Conservation (phyloP, 768 basidiomycete genomes). For the Termitomyces sp. region DNA sequence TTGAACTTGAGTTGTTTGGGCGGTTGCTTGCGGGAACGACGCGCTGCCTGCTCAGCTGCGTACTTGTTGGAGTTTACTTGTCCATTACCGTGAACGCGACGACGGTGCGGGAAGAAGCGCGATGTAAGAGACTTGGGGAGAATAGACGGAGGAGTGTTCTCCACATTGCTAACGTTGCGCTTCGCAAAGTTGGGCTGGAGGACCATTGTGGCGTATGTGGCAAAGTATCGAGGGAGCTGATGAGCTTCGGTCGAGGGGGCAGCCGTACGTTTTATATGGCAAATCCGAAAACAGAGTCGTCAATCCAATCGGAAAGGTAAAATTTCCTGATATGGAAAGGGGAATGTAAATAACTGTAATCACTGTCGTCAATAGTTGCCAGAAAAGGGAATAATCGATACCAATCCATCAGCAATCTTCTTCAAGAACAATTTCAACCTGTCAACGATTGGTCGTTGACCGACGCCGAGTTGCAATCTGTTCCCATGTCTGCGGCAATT, state of each 20-base stretch:
- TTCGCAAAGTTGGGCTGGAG: conserved; percentile 18
- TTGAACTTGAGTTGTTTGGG: conserved; percentile 21
- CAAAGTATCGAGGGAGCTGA: background rate
- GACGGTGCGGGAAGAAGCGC: conserved; percentile 24
- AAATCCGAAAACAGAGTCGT: background rate
- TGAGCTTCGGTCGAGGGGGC: background rate
- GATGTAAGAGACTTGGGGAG: conserved; percentile 14
- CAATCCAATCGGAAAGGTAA: conserved; percentile 4
- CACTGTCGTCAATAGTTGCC: background rate
- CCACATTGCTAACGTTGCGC: conserved; percentile 15
- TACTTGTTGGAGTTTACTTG: conserved; percentile 24
- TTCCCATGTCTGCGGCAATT: background rate
- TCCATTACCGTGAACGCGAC: conserved; percentile 29
- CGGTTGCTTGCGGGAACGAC: conserved; percentile 20
- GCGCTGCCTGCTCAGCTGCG: conserved; percentile 32
- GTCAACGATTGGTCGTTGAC: background rate
- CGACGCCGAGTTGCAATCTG: background rate
- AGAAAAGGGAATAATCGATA: background rate
- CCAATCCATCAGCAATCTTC: conserved; percentile 3
- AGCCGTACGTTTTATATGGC: background rate
- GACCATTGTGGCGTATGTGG: conserved; percentile 20
- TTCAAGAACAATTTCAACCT: background rate
- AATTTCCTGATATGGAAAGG: background rate
- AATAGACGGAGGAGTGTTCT: conserved; percentile 26
- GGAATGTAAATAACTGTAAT: background rate